Conservation (phyloP, 495 filamentous ascomycete species). For the Penicillium atrosanguineum region DNA sequence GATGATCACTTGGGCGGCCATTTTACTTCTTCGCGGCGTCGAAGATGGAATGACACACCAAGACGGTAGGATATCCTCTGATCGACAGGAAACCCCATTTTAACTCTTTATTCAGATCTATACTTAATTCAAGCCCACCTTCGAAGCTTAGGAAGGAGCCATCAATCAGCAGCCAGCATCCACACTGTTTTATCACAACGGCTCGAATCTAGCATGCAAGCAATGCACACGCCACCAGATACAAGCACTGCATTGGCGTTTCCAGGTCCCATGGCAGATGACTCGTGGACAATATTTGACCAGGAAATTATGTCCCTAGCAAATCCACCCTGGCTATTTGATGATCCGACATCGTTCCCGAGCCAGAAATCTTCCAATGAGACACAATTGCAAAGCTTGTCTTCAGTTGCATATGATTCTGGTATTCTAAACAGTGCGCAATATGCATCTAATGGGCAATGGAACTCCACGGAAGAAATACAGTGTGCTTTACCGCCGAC, state of each 20-base stretch:
- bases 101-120: constrained; percentile 25
- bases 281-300: constrained; percentile 41
- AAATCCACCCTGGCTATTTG: constrained; percentile 30
- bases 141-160: constrained; percentile 28
- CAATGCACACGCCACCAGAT: constrained; percentile 39
- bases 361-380: constrained; percentile 2
- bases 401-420: constrained; percentile 10
- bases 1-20: constrained; percentile 44
- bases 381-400: constrained; percentile 1
- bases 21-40: constrained; percentile 37
- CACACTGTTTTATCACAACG: constrained; percentile 31
- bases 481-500: constrained; percentile 18
- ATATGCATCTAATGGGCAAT: constrained; percentile 12
- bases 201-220: constrained; percentile 35
- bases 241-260: constrained; percentile 24
- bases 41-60: constrained; percentile 39
- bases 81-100: background rate
- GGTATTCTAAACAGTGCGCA: constrained; percentile 5
- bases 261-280: constrained; percentile 21
- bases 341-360: constrained; percentile 16
- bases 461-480: constrained; percentile 6
- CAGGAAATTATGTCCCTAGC: constrained; percentile 37
- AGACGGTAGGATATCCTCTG: constrained; percentile 27
- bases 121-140: constrained; percentile 35
- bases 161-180: constrained; percentile 32